A percentile compares a stretch with the other conserved stretches of the same genome.
These are phyloP conservation scores for Viridothelium virens DNA, from an alignment of 495 filamentous ascomycete genomes.

Conservation along the genomic window DNA sequence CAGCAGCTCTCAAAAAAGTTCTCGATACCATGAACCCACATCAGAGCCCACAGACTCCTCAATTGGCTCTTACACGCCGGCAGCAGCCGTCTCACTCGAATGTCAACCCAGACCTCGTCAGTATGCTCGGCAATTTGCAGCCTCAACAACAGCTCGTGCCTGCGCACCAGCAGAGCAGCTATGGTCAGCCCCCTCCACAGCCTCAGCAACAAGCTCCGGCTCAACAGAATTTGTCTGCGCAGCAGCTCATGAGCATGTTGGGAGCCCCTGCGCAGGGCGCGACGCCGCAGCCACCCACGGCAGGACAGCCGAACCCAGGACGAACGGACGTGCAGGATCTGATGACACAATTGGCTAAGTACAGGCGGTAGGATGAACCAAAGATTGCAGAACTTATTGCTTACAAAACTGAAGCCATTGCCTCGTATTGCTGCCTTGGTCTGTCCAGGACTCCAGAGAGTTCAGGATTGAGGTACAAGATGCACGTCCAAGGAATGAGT, in stretches of 20 bases:
- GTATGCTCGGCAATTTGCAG: not conserved
- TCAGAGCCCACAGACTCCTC: constrained; percentile 22
- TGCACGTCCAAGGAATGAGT: too few species aligned
- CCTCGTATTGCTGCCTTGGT: too few species aligned
- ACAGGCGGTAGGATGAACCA: constrained; percentile 43
- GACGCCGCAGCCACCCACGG: constrained; percentile 22
- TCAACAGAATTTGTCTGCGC: constrained; percentile 15
- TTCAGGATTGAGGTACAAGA: too few species aligned
- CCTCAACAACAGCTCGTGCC: constrained; percentile 5
- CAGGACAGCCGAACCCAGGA: constrained; percentile 34
- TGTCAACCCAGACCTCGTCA: constrained; percentile 10
- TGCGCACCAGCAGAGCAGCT: constrained; percentile 10
- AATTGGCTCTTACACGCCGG: constrained; percentile 15
- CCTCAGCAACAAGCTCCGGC: constrained; percentile 25
- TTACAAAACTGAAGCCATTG: too few species aligned
- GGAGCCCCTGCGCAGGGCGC: not conserved
- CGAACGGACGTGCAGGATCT: constrained; percentile 49
- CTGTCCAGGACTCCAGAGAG: too few species aligned
- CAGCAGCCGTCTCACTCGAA: not conserved
- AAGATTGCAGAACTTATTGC: not conserved
- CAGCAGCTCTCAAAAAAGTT: constrained; percentile 62
- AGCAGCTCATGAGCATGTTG: not conserved
- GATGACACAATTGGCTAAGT: constrained; percentile 54
- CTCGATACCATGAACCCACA: constrained; percentile 50
- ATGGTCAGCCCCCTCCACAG: constrained; percentile 15